Evolutionary conservation across 495 filamentous ascomycete species (phyloP), one percentile per base, ranked within the genome.

Genomic region (Chaetomium tenue): DNA sequence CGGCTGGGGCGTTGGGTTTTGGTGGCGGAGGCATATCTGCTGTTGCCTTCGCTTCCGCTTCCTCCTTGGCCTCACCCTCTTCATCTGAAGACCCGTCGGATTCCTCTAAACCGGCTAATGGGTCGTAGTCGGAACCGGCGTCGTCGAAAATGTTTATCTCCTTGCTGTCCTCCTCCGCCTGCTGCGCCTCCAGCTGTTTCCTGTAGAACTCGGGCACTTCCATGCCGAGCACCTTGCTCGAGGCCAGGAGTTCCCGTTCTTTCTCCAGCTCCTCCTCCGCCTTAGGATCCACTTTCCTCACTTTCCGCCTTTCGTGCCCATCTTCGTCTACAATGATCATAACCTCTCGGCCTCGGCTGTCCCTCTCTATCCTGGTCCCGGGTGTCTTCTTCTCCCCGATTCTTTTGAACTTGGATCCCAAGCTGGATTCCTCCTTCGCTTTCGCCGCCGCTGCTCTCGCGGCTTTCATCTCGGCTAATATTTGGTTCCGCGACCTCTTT

Each of bases 281-380:
- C 28, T 64, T 63, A 26, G 68, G 60, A 60, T 80, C 80, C 37
- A 74, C 70, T 72, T 82, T 88, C 68, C 83, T 80, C 76, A 93
- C 83, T 75, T 96, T 98, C 65, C 91, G 84, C 74, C 95, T 94
- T 64, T 90, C 89, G 52, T 92, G 89, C 11, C 94, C 95, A 65
- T 97, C 84, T 51, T 90, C 89, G 72, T 96, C 92, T 9, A 91
- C 85, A 18, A 92, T 89, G 63, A 96, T 88, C 60, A 97, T 80
- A 4, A 97, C 86, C 72, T 97, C 91, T 55, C 91, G 79, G 6
- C 92, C 88, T 61, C 86, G 85, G 60, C 84, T 81, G 69, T 95
- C 90, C 56, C 79, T 79, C 76, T 96, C 91, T 65, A 95, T 86
- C 71, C 89, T 86, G 0, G 88, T 85, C 6, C 77, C 78, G 0